phyloP scores from a whole-genome alignment of 805 yeast species.

The Phaffomyces thermotolerans region DNA sequence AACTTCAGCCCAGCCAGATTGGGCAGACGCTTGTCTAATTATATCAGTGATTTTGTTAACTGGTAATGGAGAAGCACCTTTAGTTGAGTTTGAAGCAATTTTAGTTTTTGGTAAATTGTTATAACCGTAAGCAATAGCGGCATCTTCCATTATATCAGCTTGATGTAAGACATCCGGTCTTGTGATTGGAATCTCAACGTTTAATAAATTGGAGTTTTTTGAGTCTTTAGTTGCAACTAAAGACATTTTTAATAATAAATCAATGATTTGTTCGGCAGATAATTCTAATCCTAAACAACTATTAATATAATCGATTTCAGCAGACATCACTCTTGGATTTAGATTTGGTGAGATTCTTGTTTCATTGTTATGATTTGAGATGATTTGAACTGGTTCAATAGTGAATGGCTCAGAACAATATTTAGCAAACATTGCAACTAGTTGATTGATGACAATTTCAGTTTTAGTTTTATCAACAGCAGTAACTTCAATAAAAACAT shows the following conservation, averaged over 20 bases:
- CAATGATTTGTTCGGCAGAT: constrained; percentile 57
- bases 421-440: constrained; percentile 93
- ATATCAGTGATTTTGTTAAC: constrained; percentile 89
- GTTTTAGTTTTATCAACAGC: constrained; percentile 94
- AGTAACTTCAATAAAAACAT: constrained; percentile 88
- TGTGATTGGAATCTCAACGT: constrained; percentile 75
- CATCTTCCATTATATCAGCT: constrained; percentile 98
- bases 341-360: constrained; percentile 72
- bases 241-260: constrained; percentile 74
- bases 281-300: constrained; percentile 84
- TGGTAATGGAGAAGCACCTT: constrained; percentile 81
- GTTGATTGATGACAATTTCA: constrained; percentile 83
- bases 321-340: constrained; percentile 56
- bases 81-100: constrained; percentile 68
- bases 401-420: constrained; percentile 78
- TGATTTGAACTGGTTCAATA: constrained; percentile 83
- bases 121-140: constrained; percentile 93
- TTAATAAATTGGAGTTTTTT: constrained; percentile 33
- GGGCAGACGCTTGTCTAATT: constrained; percentile 82
- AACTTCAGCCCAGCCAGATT: constrained; percentile 94
- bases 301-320: constrained; percentile 81
- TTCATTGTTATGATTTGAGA: constrained; percentile 73
- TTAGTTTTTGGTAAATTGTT: constrained; percentile 75
- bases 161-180: constrained; percentile 94
- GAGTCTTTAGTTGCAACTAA: constrained; percentile 52